Evolutionary conservation across 1,284 basidiomycete genomes (phyloP), one percentile per base, ranked within the genome.

Genomic region (Sanghuangporus weigelae): DNA sequence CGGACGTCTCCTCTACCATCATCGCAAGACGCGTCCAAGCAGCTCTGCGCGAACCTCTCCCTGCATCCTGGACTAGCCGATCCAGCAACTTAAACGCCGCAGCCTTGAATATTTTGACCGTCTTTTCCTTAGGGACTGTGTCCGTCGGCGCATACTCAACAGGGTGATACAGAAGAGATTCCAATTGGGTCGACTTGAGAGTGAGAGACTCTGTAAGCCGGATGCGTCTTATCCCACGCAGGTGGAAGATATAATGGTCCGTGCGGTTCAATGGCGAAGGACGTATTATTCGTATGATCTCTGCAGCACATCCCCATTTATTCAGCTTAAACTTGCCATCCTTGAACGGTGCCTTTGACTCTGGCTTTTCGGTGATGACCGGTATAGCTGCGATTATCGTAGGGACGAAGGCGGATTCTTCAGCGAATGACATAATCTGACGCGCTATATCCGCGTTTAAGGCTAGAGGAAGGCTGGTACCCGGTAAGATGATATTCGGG

Each of bases 381-480:
- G 89, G 89, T 21, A 90, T 79, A 6, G 84, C 86, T 1, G 86
- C 89, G 58, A 91, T 76, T 62, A 88, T 75, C 1, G 86, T 84
- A 26, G 87, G 80, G 6, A 79, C 72, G 49, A 11, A 16, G 42
- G 42, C 19, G 3, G 84, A 81, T 50, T 84, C 79, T 56, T 87
- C 84, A 59, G 89, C 81, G 66, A 88, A 79, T 0, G 80, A 72
- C 38, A 88, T 75, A 2, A 91, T 73, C 14, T 78, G 81, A 67
- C 87, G 84, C 35, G 85, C 89, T 50, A 84, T 77, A 10, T 77
- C 68, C 23, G 76, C 78, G 35, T 81, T 77, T 21, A 92, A 78
- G 2, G 86, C 84, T 60, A 90, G 72, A 0, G 87, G 85, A 57
- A 88, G 74, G 6, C 86, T 76, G 0, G 86, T 83, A 2, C 83